Evolutionary conservation across 2,329 filamentous ascomycete genomes (phyloP).

Genomic region (Colletotrichum theobromicola): DNA sequence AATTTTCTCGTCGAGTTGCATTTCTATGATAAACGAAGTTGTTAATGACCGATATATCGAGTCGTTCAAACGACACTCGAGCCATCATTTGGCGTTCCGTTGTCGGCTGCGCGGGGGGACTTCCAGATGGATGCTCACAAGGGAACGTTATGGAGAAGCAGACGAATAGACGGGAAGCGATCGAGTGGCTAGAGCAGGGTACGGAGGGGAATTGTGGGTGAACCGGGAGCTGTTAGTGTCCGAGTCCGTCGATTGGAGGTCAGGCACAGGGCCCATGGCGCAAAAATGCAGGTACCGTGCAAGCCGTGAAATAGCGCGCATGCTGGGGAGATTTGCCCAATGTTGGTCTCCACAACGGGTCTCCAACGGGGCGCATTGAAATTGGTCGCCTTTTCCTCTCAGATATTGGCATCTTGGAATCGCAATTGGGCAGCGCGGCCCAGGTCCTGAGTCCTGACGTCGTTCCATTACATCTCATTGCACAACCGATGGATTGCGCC

Average conservation of each 20-base stretch:
- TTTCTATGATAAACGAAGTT: neutral
- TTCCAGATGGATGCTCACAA: neutral
- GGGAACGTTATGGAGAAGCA: neutral
- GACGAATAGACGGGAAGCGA: neutral
- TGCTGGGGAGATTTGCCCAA: slow-evolving; percentile 15
- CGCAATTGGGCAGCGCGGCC: neutral
- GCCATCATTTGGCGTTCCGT: neutral
- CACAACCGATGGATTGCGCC: neutral
- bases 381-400: neutral
- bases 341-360: slow-evolving; percentile 1
- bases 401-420: neutral
- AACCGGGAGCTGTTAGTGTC: slow-evolving; percentile 8
- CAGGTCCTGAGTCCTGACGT: neutral
- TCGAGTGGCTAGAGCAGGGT: neutral
- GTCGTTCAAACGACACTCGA: neutral
- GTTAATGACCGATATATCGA: neutral
- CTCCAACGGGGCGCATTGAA: slow-evolving; percentile 7
- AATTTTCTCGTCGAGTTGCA: neutral
- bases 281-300: slow-evolving; percentile 18
- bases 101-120: neutral
- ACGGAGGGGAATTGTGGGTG: neutral
- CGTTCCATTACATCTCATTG: neutral
- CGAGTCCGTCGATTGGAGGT: slow-evolving; percentile 1
- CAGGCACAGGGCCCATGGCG: neutral
- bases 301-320: slow-evolving; percentile 6